Conservation (phyloP, 208 protist species). For the Leishmania tropica region DNA sequence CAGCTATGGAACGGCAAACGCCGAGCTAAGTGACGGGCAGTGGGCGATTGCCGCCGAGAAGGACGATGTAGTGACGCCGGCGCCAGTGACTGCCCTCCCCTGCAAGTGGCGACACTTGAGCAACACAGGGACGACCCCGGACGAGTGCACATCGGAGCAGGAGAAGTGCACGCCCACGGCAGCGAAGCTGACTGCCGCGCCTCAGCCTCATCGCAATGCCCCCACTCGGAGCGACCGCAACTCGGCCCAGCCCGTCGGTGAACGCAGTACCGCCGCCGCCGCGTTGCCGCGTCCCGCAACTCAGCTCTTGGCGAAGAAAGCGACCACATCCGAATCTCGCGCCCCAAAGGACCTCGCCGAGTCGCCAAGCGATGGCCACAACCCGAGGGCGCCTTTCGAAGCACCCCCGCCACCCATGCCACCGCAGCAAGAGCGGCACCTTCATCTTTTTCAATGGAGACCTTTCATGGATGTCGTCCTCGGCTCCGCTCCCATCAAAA, state of each 20-base stretch:
- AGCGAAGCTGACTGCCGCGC: background rate
- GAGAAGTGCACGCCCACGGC: background rate
- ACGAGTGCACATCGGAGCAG: background rate
- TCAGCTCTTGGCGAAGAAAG: background rate
- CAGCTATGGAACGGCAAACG: background rate
- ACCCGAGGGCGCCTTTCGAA: background rate
- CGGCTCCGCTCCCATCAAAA: background rate
- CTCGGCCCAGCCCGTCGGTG: background rate
- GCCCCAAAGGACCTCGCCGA: background rate
- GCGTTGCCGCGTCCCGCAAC: background rate
- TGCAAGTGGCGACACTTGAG: background rate
- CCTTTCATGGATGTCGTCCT: background rate
- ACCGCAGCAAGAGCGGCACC: background rate
- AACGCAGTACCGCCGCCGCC: background rate
- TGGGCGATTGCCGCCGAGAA: too few species aligned
- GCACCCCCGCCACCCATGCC: background rate
- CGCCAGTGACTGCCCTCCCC: background rate
- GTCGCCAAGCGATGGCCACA: background rate
- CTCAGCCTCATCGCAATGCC: background rate
- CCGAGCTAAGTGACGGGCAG: background rate
- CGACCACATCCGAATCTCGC: background rate
- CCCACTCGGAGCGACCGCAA: background rate
- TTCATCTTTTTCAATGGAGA: background rate
- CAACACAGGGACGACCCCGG: background rate
- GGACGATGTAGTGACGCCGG: background rate